Percentiles rank a stretch among this genome's conserved stretches.
These are phyloP conservation scores for Saccharomyces jurei DNA, from an alignment of 805 yeast species.

Conservation along the genomic window DNA sequence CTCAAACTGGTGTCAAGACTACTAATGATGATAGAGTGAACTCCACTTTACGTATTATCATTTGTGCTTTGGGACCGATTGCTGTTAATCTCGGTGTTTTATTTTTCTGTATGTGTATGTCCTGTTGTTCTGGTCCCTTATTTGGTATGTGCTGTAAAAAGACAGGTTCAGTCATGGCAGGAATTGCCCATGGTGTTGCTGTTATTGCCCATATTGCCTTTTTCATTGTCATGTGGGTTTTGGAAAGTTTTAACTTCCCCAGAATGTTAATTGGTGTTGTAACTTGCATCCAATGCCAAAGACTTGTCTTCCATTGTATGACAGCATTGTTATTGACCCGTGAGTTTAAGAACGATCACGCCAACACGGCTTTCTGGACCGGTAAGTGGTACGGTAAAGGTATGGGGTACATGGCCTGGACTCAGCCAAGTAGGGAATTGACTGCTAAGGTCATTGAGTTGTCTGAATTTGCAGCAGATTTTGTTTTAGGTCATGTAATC, in stretches of 20 bases:
- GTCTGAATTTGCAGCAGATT: constrained; percentile 95
- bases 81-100: constrained; percentile 82
- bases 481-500: constrained; percentile 82
- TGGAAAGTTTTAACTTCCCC: constrained; percentile 85
- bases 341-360: constrained; percentile 91
- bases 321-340: constrained; percentile 75
- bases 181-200: constrained; percentile 90
- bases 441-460: constrained; percentile 88
- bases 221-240: constrained; percentile 94
- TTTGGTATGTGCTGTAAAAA: constrained; percentile 92
- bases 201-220: constrained; percentile 79
- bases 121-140: constrained; percentile 97
- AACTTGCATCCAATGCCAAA: constrained; percentile 79
- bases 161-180: constrained; percentile 93
- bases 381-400: constrained; percentile 98
- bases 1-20: constrained; percentile 71
- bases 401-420: constrained; percentile 85
- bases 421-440: constrained; percentile 95
- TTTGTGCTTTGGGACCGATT: constrained; percentile 86
- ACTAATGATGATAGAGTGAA: constrained; percentile 46
- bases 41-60: constrained; percentile 61
- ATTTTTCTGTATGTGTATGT: constrained; percentile 65
- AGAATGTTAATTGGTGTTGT: constrained; percentile 82
- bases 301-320: constrained; percentile 77
- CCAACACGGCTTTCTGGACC: constrained; percentile 99